Percentiles rank a stretch among this genome's conserved stretches.
Conservation (phyloP, 257 asterid genomes). For the Lycium barbarum region DNA sequence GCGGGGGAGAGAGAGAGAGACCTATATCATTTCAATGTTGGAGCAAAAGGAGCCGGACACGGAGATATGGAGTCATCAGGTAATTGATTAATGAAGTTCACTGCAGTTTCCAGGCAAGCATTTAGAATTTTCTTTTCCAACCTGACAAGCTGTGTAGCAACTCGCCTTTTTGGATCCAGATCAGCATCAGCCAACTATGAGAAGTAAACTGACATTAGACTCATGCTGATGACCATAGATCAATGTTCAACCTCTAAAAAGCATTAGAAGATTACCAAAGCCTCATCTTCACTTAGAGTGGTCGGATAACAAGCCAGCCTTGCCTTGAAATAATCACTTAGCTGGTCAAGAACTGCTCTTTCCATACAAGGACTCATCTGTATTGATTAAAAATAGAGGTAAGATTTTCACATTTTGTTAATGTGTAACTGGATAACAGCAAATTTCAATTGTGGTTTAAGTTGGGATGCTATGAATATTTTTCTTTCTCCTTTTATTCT, state of each 20-base stretch:
- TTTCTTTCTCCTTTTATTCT: background rate
- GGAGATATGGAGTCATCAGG: constrained; percentile 89
- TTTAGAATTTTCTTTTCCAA: constrained; percentile 81
- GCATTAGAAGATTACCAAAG: constrained; percentile 57
- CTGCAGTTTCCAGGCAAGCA: constrained; percentile 78
- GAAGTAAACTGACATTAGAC: constrained; percentile 11
- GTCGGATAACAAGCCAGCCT: constrained; percentile 88
- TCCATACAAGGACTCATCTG: constrained; percentile 95
- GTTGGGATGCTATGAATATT: background rate
- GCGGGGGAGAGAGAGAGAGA: constrained; percentile 34
- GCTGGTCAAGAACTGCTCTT: constrained; percentile 93
- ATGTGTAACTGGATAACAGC: background rate
- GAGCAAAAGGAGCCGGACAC: constrained; percentile 94
- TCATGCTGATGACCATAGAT: background rate
- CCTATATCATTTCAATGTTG: constrained; percentile 68
- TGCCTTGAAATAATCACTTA: constrained; percentile 67
- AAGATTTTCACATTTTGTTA: background rate
- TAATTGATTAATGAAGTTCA: constrained; percentile 74
- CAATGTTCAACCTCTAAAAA: background rate
- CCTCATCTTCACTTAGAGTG: constrained; percentile 79
- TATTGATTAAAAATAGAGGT: constrained; percentile 16
- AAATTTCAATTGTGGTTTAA: background rate
- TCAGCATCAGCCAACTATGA: constrained; percentile 69
- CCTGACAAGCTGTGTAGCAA: constrained; percentile 89
- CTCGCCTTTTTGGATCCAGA: constrained; percentile 79